These are phyloP conservation scores for Tetrapyrgos nigripes DNA, from an alignment of 1,284 basidiomycete species.

Conservation along the genomic window DNA sequence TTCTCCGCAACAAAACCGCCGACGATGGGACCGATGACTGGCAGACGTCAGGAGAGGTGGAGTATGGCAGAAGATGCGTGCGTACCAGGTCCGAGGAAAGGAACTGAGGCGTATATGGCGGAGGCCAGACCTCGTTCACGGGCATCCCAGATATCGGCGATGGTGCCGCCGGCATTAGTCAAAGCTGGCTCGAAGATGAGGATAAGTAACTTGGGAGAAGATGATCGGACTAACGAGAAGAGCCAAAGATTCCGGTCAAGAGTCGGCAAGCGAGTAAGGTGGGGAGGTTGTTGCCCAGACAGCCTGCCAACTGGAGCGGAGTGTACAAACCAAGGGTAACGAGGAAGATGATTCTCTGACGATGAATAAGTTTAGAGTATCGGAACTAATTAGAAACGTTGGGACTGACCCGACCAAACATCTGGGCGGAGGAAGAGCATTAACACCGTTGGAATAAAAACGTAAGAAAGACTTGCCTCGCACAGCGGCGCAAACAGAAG, in stretches of 20 bases:
- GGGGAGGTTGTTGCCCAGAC: conserved; percentile 60
- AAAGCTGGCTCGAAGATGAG: conserved; percentile 44
- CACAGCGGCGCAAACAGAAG: conserved; percentile 36
- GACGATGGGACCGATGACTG: conserved; percentile 67
- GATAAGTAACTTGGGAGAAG: background rate
- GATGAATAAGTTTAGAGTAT: background rate
- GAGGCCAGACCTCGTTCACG: conserved; percentile 66
- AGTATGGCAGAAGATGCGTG: background rate
- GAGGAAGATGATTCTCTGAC: conserved; percentile 43
- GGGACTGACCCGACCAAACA: conserved; percentile 7
- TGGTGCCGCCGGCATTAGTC: conserved; percentile 66
- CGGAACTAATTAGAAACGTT: background rate
- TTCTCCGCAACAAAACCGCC: conserved; percentile 66
- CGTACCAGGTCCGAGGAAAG: conserved; percentile 75
- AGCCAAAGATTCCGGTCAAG: conserved; percentile 66
- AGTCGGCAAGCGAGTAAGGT: conserved; percentile 67
- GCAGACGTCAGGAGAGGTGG: conserved; percentile 5
- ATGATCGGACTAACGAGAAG: conserved; percentile 49
- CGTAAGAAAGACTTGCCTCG: conserved; percentile 24
- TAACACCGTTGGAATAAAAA: background rate
- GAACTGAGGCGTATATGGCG: conserved; percentile 68
- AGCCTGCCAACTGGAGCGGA: conserved; percentile 69
- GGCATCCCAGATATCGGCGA: conserved; percentile 66
- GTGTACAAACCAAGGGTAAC: conserved; percentile 62
- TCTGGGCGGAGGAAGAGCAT: conserved; percentile 12